Percentiles rank a stretch among this genome's conserved stretches.
phyloP scores from a whole-genome alignment of 2,329 filamentous ascomycete species.

The Ambrosiella xylebori region DNA sequence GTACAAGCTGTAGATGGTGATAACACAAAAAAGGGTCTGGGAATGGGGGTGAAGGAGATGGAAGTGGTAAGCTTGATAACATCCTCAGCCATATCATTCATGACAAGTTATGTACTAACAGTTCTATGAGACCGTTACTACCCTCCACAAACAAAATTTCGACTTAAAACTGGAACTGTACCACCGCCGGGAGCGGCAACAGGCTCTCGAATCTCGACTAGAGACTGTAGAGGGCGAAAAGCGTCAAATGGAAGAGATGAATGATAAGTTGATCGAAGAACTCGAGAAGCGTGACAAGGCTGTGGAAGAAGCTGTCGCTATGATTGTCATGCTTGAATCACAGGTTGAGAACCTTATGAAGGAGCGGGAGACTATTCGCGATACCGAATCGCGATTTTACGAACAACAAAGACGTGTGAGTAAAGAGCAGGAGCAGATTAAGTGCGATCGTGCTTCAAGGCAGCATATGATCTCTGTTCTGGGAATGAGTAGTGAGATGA shows the following conservation, averaged over 20 bases:
- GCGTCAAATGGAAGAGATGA: constrained; percentile 37
- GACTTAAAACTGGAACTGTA: constrained; percentile 58
- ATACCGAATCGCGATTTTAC: constrained; percentile 24
- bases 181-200: constrained; percentile 48
- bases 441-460: not conserved
- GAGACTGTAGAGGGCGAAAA: constrained; percentile 37
- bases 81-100: too few species aligned
- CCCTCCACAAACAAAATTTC: constrained; percentile 58
- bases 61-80: constrained; percentile 34
- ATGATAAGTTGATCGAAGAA: constrained; percentile 40
- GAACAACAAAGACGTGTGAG: constrained; percentile 10
- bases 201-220: constrained; percentile 38
- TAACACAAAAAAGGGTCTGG: constrained; percentile 28
- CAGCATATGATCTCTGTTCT: constrained; percentile 1
- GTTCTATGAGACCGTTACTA: constrained; percentile 39
- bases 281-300: constrained; percentile 53
- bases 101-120: constrained; percentile 5
- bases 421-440: constrained; percentile 11
- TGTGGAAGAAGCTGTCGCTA: constrained; percentile 50
- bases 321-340: constrained; percentile 50
- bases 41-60: constrained; percentile 48
- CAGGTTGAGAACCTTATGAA: constrained; percentile 35
- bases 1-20: constrained; percentile 18
- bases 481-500: constrained; percentile 18
- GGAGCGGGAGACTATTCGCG: constrained; percentile 36